These are phyloP conservation scores for Boletus coccyginus DNA, from an alignment of 768 basidiomycete species.

Conservation along the genomic window DNA sequence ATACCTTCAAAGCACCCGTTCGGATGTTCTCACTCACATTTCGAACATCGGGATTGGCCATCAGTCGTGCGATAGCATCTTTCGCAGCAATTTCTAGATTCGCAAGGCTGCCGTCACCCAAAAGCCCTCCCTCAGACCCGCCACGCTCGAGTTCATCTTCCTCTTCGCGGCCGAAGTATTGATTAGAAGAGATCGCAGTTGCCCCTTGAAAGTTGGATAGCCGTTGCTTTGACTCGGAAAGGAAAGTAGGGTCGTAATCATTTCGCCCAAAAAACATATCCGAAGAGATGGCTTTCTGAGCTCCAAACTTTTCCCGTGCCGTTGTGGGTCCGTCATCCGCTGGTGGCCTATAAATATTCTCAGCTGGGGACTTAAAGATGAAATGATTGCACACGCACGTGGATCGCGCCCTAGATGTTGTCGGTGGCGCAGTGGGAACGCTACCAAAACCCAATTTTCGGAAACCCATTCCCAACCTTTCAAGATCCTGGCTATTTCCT, in stretches of 20 bases:
- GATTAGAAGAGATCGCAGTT: conserved; percentile 89
- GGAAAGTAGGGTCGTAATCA: conserved; percentile 71
- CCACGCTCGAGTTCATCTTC: conserved; percentile 47
- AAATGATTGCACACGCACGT: conserved; percentile 26
- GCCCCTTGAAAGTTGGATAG: conserved; percentile 88
- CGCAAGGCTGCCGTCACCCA: conserved; percentile 50
- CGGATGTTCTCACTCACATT: conserved; percentile 78
- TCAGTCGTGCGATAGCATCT: conserved; percentile 69
- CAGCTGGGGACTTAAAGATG: not conserved
- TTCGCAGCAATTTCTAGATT: conserved; percentile 63
- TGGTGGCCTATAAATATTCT: conserved; percentile 19
- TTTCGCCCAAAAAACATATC: conserved; percentile 97
- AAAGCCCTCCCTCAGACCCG: conserved; percentile 54
- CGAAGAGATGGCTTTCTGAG: conserved; percentile 94
- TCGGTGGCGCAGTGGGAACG: conserved; percentile 60
- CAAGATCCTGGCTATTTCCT: conserved; percentile 48
- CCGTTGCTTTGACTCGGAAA: conserved; percentile 76
- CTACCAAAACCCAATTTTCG: conserved; percentile 82
- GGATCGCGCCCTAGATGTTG: conserved; percentile 46
- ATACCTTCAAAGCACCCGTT: conserved; percentile 77
- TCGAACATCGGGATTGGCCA: conserved; percentile 87
- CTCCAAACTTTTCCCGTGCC: conserved; percentile 88
- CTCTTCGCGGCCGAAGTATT: conserved; percentile 94
- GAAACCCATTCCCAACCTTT: conserved; percentile 66
- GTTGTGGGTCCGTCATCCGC: conserved; percentile 65